phyloP scores from a whole-genome alignment of 106 monocot genomes.

The Acanthochlamys bracteata region DNA sequence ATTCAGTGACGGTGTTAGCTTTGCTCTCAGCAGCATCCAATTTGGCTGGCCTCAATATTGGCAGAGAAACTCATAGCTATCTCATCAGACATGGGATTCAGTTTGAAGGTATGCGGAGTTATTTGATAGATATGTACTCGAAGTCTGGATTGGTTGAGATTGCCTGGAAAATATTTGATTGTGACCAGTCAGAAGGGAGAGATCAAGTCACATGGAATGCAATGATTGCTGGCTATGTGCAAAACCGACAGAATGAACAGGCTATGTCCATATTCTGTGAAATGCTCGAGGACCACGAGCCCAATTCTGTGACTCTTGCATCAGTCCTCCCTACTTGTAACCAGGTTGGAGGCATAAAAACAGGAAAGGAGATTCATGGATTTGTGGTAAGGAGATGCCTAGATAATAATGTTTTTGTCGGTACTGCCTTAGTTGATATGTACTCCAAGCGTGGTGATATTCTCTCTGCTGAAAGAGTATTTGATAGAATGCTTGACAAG shows the following conservation, averaged over 20 bases:
- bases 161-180: slow-evolving; percentile 55
- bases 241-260: slow-evolving; percentile 30
- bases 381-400: slow-evolving; percentile 47
- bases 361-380: slow-evolving; percentile 70
- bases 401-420: slow-evolving; percentile 62
- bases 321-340: slow-evolving; percentile 69
- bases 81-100: slow-evolving; percentile 63
- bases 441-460: slow-evolving; percentile 82
- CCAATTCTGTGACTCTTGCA: slow-evolving; percentile 65
- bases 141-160: slow-evolving; percentile 62
- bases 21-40: slow-evolving; percentile 91
- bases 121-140: slow-evolving; percentile 90
- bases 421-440: slow-evolving; percentile 82
- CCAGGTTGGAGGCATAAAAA: slow-evolving; percentile 36
- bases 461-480: slow-evolving; percentile 46
- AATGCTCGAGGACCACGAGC: slow-evolving; percentile 42
- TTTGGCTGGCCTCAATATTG: slow-evolving; percentile 41
- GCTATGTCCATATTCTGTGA: slow-evolving; percentile 43
- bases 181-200: slow-evolving; percentile 12
- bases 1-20: slow-evolving; percentile 57
- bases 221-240: slow-evolving; percentile 79
- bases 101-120: slow-evolving; percentile 74
- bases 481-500: slow-evolving; percentile 43
- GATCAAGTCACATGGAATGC: slow-evolving; percentile 98
- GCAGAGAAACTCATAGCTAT: slow-evolving; percentile 75